phyloP scores from a whole-genome alignment of 129 eudicot species.

The Helianthus tuberosus region DNA sequence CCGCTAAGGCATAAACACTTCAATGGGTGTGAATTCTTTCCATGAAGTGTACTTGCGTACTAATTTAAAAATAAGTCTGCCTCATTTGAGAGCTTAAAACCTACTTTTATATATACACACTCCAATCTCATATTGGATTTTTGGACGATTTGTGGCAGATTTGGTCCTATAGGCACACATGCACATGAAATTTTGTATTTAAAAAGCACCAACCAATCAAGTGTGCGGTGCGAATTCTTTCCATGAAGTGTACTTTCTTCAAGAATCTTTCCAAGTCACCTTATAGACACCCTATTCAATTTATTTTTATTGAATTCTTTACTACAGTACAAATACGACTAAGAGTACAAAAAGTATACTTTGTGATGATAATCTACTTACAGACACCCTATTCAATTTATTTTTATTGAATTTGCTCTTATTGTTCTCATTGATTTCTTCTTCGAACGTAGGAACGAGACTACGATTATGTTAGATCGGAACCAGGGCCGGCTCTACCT shows the following conservation, averaged over 20 bases:
- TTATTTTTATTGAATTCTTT: too few relatives aligned
- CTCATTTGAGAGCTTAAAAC: too few relatives aligned
- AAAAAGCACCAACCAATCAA: constrained; percentile 24
- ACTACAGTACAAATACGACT: not conserved
- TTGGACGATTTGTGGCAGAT: too few relatives aligned
- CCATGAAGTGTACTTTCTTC: constrained; percentile 29
- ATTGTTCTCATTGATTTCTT: too few relatives aligned
- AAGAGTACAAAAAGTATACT: not conserved
- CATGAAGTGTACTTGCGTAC: too few relatives aligned
- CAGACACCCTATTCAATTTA: not conserved
- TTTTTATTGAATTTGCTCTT: too few relatives aligned
- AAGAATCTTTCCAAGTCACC: constrained; percentile 32
- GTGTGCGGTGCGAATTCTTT: constrained; percentile 13
- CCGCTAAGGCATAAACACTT: too few relatives aligned
- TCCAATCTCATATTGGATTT: too few relatives aligned
- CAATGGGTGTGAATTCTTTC: too few relatives aligned
- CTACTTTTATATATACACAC: too few relatives aligned
- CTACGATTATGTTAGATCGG: not conserved
- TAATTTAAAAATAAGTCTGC: too few relatives aligned
- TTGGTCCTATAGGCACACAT: not conserved
- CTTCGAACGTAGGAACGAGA: not conserved
- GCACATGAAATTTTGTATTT: constrained; percentile 28
- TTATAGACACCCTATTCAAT: constrained; percentile 22
- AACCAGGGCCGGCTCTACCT: too few relatives aligned
- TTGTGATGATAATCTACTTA: not conserved